phyloP scores from a whole-genome alignment of 345 rosid genomes.

The Populus ilicifolia region DNA sequence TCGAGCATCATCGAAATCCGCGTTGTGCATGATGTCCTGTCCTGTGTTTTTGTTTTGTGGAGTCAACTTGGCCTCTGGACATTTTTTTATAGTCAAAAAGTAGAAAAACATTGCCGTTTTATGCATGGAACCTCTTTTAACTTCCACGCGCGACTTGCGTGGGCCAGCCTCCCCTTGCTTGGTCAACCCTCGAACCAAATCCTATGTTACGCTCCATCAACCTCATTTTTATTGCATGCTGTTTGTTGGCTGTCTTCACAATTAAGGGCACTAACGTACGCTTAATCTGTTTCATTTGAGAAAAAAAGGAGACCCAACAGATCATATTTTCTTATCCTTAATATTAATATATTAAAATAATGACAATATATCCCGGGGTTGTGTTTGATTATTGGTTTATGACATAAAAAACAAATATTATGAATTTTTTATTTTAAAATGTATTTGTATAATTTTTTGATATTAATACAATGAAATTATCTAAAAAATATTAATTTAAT shows the following conservation, averaged over 20 bases:
- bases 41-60: neutral
- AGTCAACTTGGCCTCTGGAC: slow-evolving; percentile 21
- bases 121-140: neutral
- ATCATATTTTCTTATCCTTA: too few species aligned
- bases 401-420: too few species aligned
- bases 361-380: too few species aligned
- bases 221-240: neutral
- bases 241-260: neutral
- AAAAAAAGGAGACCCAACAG: too few species aligned
- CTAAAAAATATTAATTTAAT: too few species aligned
- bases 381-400: too few species aligned
- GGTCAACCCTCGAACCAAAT: slow-evolving; percentile 22
- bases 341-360: too few species aligned
- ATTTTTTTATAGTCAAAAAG: slow-evolving; percentile 7
- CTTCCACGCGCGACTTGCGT: slow-evolving; percentile 13
- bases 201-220: neutral
- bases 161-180: slow-evolving; percentile 6
- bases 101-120: neutral
- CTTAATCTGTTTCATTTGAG: neutral
- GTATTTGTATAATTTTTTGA: too few species aligned
- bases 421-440: too few species aligned
- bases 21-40: neutral
- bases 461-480: too few species aligned
- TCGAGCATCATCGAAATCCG: neutral
- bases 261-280: neutral